Base-by-base conservation (phyloP, 306 rosid species). In the Trifolium subterraneum region DNA sequence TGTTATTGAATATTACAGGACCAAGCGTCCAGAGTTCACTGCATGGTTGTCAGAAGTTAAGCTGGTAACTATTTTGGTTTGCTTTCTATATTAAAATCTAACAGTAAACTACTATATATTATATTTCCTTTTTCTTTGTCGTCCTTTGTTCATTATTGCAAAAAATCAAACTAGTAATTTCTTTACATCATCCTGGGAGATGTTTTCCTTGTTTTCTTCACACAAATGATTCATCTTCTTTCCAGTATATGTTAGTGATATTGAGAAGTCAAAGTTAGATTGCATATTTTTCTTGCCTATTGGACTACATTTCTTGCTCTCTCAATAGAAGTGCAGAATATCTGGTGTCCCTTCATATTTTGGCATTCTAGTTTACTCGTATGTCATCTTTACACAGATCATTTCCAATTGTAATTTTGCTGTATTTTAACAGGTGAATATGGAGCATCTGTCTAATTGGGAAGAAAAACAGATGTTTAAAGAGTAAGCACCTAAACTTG, bases 381-480 rank as follows among this genome's bases (percentile, higher is more conserved):
- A 60, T 55, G 73, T 54, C 39, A 47, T 66, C 70, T 42, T 72
- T 36, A 38, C 35, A 3, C 73, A 63, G 47, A 75, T 61, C 23
- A 18, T 25, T 29, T 39, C n/a, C 42, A 75, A n/a, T 48, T 50
- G 14, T 77, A 71, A 69, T 41, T 78, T 25, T 82, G 62, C 52
- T 7, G 72, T 79, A 64, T 72, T 63, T 55, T 81, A 50, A 68
- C 82, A 94, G 98, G 92, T 92, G 83, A 94, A 94, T 83, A 65
- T 94, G 80, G 99, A 92, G 90, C 81, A 82, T 70, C 76, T 90
- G 66, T 67, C 99, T n/a, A 94, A 92, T 84, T 92, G 97, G 97
- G 97, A 94, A 84, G 99, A 94, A 83, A 94, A 92, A 80, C 93
- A 92, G 85, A 92, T 90, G 93, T 94, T 92, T 81, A 92, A 94